A percentile compares a stretch with the other conserved stretches of the same genome.
phyloP scores from a whole-genome alignment of 2,329 filamentous ascomycete species.

The Penicillium hesseltinei region DNA sequence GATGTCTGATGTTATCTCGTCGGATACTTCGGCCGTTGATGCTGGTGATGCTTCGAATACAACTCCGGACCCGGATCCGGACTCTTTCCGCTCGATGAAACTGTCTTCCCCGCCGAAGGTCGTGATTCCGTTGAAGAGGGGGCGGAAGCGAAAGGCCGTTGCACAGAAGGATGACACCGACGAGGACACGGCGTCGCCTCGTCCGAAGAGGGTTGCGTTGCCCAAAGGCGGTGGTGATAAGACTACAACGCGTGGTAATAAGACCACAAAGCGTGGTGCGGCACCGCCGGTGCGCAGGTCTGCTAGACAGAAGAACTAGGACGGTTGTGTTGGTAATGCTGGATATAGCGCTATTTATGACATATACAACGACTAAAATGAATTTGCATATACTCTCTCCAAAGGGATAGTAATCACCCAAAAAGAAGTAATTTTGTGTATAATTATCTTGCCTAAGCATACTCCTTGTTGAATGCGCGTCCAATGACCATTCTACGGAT shows the following conservation, averaged over 20 bases:
- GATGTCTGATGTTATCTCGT: slow-evolving; percentile 21
- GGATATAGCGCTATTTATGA: neutral
- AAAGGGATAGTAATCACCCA: neutral
- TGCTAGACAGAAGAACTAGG: slow-evolving; percentile 29
- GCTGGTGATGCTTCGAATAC: slow-evolving; percentile 23
- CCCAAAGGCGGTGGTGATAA: slow-evolving; percentile 18
- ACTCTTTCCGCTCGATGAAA: neutral
- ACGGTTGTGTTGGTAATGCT: neutral
- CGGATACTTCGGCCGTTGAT: slow-evolving; percentile 14
- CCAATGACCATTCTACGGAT: slow-evolving; percentile 93
- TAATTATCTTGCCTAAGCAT: slow-evolving; percentile 39
- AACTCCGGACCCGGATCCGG: slow-evolving; percentile 17
- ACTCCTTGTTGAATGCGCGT: slow-evolving; percentile 85
- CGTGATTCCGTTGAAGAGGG: slow-evolving; percentile 5
- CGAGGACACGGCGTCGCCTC: slow-evolving; percentile 7
- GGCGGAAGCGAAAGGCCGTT: slow-evolving; percentile 5
- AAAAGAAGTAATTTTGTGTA: neutral
- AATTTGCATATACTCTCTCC: slow-evolving; percentile 10
- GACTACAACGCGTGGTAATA: neutral
- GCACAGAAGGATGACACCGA: slow-evolving; percentile 10
- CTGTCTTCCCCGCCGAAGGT: slow-evolving; percentile 17
- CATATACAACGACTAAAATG: slow-evolving; percentile 16
- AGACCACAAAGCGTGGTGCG: slow-evolving; percentile 3
- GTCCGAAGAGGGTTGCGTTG: slow-evolving; percentile 27
- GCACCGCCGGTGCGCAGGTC: slow-evolving; percentile 29